Evolutionary conservation across 2,329 filamentous ascomycete genomes (phyloP).

Genomic region (Arthrinium puccinioides): DNA sequence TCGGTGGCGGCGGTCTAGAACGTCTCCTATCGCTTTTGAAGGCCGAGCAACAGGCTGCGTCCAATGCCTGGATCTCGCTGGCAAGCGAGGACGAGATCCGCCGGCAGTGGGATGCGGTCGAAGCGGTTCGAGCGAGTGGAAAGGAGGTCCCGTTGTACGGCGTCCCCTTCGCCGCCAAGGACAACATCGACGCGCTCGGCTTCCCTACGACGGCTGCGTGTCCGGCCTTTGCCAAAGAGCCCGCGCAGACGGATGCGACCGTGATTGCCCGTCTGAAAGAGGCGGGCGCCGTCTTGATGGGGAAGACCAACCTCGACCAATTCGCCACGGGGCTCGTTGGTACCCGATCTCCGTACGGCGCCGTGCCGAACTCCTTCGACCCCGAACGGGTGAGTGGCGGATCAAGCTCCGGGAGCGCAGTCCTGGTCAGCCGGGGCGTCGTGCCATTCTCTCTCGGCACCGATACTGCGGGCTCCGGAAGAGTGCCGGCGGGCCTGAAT

Average conservation of each 20-base stretch:
- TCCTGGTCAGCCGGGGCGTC: constrained; percentile 44
- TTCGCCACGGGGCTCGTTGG: constrained; percentile 57
- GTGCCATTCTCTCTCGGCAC: constrained; percentile 51
- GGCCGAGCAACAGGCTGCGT: constrained; percentile 13
- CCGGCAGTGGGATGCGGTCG: constrained; percentile 26
- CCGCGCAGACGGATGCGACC: constrained; percentile 35
- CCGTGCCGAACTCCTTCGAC: constrained; percentile 43
- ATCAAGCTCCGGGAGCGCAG: constrained; percentile 50
- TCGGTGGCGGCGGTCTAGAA: constrained; percentile 15
- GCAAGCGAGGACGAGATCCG: constrained; percentile 19
- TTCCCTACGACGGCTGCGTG: constrained; percentile 47
- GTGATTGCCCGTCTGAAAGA: constrained; percentile 41
- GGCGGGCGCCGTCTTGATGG: constrained; percentile 49
- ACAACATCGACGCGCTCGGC: constrained; percentile 46
- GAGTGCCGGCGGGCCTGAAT: constrained; percentile 46
- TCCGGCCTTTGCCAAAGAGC: constrained; percentile 36
- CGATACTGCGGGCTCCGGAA: constrained; percentile 47
- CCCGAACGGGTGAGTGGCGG: constrained; percentile 35
- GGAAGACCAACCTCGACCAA: constrained; percentile 55
- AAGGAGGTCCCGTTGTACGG: constrained; percentile 44
- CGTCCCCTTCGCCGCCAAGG: constrained; percentile 50
- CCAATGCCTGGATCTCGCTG: constrained; percentile 24
- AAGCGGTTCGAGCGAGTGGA: constrained; percentile 34
- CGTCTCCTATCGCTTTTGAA: constrained; percentile 18
- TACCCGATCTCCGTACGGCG: constrained; percentile 52